Evolutionary conservation across 306 rosid species (phyloP), one percentile per base, ranked within the genome.

Genomic region (Glycine latifolia): DNA sequence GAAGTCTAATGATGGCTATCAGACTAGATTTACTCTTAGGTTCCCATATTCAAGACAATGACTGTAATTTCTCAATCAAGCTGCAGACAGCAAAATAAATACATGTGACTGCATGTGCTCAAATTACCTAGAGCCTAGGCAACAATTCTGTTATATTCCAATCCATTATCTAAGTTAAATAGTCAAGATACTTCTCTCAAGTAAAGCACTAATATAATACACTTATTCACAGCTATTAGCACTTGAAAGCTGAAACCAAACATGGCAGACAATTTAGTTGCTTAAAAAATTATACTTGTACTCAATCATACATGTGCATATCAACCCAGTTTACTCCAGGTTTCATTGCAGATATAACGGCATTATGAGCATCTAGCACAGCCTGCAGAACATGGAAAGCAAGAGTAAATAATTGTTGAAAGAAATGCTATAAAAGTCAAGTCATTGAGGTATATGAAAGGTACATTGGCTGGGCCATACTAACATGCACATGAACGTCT

Each of bases 291-390:
- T 41, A 53, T 15, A 7, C 10, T 54, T 43, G 69, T 67, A 73
- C 47, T 44, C 35, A 39, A 74, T 50, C 97, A 48, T 92, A 94
- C 98, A 78, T 89, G 87, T 94, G 98, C 98, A 92, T 91, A 73
- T 89, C 92, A 63, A 88, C 85, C 98, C 98, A 94, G 86, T 77
- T 74, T 73, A 88, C 78, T 83, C 97, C 97, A 71, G 98, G 97
- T 82, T 82, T 94, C 94, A 92, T 90, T 35, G 85, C 47, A 73
- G 92, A 78, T 85, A 94, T 89, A 76, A 94, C 98, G 70, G 90
- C 91, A 89, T 94, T 66, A 33, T 94, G 97, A 83, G 98, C 97
- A 73, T 90, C 89, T 77, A 94, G 98, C 84, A 94, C 94, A 86
- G 97, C 97, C 98, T 94, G 88, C 81, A 70, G 50, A 91, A 76